These are phyloP conservation scores for Candida railenensis DNA, from an alignment of 805 yeast species.

Conservation along the genomic window DNA sequence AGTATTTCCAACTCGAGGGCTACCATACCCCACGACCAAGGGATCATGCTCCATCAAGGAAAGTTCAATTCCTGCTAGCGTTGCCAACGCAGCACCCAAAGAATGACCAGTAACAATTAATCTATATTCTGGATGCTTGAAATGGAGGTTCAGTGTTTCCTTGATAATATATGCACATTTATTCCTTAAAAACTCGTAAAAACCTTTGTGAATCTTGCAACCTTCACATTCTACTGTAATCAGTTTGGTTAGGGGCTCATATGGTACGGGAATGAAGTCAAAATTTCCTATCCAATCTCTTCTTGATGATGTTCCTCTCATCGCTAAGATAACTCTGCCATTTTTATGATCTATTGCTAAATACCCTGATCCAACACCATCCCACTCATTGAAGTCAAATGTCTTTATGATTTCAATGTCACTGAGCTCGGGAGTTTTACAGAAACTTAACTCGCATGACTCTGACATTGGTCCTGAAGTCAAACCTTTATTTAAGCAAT, in stretches of 20 bases:
- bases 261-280: conserved; percentile 44
- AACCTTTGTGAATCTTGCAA: conserved; percentile 68
- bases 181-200: conserved; percentile 45
- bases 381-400: conserved; percentile 40
- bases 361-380: conserved; percentile 54
- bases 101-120: conserved; percentile 71
- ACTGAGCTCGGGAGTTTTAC: conserved; percentile 17
- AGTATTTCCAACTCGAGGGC: conserved; percentile 63
- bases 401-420: conserved; percentile 37
- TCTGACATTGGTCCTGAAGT: conserved; percentile 21
- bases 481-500: conserved; percentile 35
- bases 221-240: conserved; percentile 36
- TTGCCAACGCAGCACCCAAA: conserved; percentile 70
- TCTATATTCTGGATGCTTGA: conserved; percentile 45
- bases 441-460: conserved; percentile 24
- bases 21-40: conserved; percentile 57
- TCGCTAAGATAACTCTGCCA: conserved; percentile 47
- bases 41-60: conserved; percentile 53
- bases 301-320: conserved; percentile 62
- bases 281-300: conserved; percentile 66
- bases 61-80: conserved; percentile 62
- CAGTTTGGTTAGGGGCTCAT: conserved; percentile 41
- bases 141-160: neutral
- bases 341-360: conserved; percentile 48
- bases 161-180: conserved; percentile 38